Conservation (phyloP, 768 basidiomycete genomes). For the Suillus sp. region DNA sequence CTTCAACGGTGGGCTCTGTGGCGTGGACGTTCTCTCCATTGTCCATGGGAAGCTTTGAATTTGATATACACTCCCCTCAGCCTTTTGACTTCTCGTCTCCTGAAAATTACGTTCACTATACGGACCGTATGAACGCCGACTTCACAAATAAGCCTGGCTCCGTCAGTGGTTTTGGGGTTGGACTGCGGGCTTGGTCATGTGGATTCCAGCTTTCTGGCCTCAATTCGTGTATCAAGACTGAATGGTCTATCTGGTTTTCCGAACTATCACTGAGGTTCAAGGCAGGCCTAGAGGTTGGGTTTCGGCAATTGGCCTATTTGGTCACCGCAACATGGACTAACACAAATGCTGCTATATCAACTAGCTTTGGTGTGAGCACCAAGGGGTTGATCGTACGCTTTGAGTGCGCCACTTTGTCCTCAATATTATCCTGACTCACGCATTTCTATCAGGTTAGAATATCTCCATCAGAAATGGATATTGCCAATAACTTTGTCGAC, state of each 20-base stretch:
- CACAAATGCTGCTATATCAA: slow-evolving; percentile 44
- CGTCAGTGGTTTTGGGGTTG: slow-evolving; percentile 49
- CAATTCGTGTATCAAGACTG: slow-evolving; percentile 50
- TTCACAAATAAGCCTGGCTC: slow-evolving; percentile 44
- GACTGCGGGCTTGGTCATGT: slow-evolving; percentile 48
- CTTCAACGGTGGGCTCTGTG: slow-evolving; percentile 49
- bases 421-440: slow-evolving; percentile 19
- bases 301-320: slow-evolving; percentile 45
- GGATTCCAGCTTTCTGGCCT: slow-evolving; percentile 52
- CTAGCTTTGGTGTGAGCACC: slow-evolving; percentile 45
- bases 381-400: slow-evolving; percentile 54
- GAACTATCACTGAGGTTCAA: slow-evolving; percentile 60
- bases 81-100: slow-evolving; percentile 37
- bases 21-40: slow-evolving; percentile 30
- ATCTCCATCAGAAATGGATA: slow-evolving; percentile 58
- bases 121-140: slow-evolving; percentile 26
- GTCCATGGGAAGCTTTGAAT: slow-evolving; percentile 35
- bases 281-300: slow-evolving; percentile 49
- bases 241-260: slow-evolving; percentile 52
- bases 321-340: slow-evolving; percentile 53
- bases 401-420: slow-evolving; percentile 43
- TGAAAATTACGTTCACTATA: slow-evolving; percentile 26
- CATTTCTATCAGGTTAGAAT: slow-evolving; percentile 44
- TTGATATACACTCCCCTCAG: slow-evolving; percentile 46
- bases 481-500: slow-evolving; percentile 60